Evolutionary conservation across 495 filamentous ascomycete species (phyloP), one percentile per base, ranked within the genome.

Genomic region (Penicillium verhagenii): DNA sequence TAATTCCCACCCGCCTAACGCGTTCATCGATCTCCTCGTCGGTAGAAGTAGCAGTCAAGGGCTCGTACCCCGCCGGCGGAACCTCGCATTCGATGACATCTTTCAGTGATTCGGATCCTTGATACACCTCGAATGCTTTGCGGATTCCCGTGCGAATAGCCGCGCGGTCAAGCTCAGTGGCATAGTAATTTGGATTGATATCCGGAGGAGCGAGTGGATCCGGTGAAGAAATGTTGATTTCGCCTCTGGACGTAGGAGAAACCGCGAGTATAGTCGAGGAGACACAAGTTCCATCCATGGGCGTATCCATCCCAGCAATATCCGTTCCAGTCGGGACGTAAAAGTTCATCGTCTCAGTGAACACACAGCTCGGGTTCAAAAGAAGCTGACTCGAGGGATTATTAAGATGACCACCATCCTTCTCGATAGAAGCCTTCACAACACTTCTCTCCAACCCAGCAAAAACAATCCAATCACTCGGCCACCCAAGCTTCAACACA

Each of bases 101-200:
- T 16, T 57, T 53, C 4, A 60, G 52, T 6, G 57, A 60, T 0
- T 49, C 44, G 11, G 67, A 66, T 1, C 55, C 66, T 1, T 56
- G 23, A 2, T 62, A 28, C 7, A 62, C 21, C 1, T 47, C 11
- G 6, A 43, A 37, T 0, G 54, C 57, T 26, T 57, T 49, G 16
- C 67, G 59, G 11, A 67, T 47, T 16, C 56, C 68, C n/a, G 53
- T 40, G 14, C 62, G 62, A 3, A 73, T 49, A 1, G 57, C 57
- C 0, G 56, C 59, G 18, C 64, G 58, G 21, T 74, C 72, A 13
- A 68, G 23, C 45, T 66, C 72, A 0, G 72, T 80, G 6, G 53
- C 61, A 46, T 68, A 70, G 49, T 73, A 77, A 47, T 79, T 74
- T 1, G 76, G 72, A 52, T 79, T 69, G n/a, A 79, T 67, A 6